Base-by-base conservation (phyloP, 352 stramenopile genomes). In the Globisporangium acanthophoron region DNA sequence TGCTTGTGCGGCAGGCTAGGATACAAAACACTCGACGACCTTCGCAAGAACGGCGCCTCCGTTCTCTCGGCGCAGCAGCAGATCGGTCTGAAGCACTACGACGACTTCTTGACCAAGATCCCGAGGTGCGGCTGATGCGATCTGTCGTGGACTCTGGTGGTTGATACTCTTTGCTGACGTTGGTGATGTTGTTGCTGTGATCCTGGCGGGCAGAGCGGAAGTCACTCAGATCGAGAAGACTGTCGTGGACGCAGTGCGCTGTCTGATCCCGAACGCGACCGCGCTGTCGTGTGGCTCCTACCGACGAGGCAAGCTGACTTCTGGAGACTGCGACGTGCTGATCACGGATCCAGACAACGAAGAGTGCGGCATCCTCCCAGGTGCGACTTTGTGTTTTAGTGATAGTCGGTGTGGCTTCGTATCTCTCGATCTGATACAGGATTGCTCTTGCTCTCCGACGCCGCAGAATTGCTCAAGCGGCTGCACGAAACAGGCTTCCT, bases 51-150 rank as follows among this genome's bases (percentile, higher is more conserved):
- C 15, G 60, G 68, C 37, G 65, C 74, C 0, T 52, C 65, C 6
- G 64, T 79, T 16, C 56, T 94, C 35, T 87, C 62, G 13, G 52
- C 63, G 0, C 80, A 94, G 52, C 85, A 94, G 50, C 70, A 83
- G 51, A 92, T 92, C 57, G 85, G 85, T 41, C 68, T 94, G 43
- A 89, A 85, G 37, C 76, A 88, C 56, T 94, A 92, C 27, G 56
- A 91, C 50, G 80, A 92, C 52, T 88, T 94, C 48, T 56, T 90
- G 37, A 78, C 69, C 2, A 91, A 88, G 54, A 91, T 93, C 47
- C 84, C 81, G n/a, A 70, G 80, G 74, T 79, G 24, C n/a, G 16
- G 3, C 2, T 9, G 3, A 5, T 43, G 3, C 4, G 0, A 5
- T 13, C 8, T 16, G 13, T 18, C 12, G 37, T 1, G 5, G 37